A percentile compares a stretch with the other conserved stretches of the same genome.
phyloP scores from a whole-genome alignment of 352 stramenopile genomes.

The Pythium scleroteichum region DNA sequence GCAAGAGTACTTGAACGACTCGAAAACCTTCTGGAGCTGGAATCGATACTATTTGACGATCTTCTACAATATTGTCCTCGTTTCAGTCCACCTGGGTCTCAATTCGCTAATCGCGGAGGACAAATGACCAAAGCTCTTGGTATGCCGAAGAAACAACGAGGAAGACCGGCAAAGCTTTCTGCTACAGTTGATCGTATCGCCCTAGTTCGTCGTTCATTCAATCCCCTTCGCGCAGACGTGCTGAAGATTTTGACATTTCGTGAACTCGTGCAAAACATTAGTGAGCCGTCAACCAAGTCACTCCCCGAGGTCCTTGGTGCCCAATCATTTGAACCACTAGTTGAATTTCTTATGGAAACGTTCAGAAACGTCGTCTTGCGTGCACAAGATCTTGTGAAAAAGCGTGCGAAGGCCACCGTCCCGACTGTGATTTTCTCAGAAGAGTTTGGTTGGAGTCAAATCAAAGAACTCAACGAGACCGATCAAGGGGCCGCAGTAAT shows the following conservation, averaged over 20 bases:
- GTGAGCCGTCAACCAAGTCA: not conserved
- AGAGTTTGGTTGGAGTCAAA: slow-evolving; percentile 4
- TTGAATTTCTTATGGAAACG: not conserved
- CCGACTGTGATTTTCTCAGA: slow-evolving; percentile 1
- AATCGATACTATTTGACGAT: slow-evolving; percentile 43
- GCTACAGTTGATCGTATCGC: slow-evolving; percentile 18
- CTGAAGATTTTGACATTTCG: slow-evolving; percentile 36
- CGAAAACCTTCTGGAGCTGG: slow-evolving; percentile 41
- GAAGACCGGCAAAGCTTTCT: slow-evolving; percentile 23
- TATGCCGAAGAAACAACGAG: slow-evolving; percentile 31
- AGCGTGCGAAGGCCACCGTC: not conserved
- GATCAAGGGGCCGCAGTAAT: slow-evolving; percentile 1
- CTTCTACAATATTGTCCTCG: slow-evolving; percentile 28
- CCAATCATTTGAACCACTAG: not conserved
- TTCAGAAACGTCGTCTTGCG: slow-evolving; percentile 1
- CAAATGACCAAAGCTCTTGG: slow-evolving; percentile 2
- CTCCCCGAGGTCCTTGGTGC: not conserved
- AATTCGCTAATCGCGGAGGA: not conserved
- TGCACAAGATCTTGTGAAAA: slow-evolving; percentile 4
- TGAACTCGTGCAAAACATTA: slow-evolving; percentile 1
- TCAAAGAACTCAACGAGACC: not conserved
- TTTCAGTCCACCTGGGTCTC: slow-evolving; percentile 36
- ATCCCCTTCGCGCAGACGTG: slow-evolving; percentile 33
- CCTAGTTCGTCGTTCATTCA: slow-evolving; percentile 33
- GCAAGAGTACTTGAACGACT: slow-evolving; percentile 44